Base-by-base conservation (phyloP, 2,329 filamentous ascomycete genomes). In the Zasmidium cellare region DNA sequence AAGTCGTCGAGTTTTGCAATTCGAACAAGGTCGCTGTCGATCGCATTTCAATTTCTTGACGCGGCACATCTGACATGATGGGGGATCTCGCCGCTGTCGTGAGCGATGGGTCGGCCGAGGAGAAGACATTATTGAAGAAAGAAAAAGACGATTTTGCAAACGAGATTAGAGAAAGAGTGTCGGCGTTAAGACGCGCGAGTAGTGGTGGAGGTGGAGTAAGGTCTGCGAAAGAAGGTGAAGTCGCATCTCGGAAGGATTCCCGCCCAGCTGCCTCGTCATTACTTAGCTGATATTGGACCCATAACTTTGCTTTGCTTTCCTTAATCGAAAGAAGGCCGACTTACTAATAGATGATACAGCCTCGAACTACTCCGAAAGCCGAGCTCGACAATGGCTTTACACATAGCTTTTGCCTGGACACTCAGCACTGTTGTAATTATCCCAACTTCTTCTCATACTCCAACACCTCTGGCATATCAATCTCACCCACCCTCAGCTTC, bases 401-500 rank as follows among this genome's bases (percentile, higher is more conserved):
- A n/a, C n/a, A n/a, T n/a, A n/a, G n/a, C n/a, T n/a, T n/a, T n/a
- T n/a, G n/a, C n/a, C n/a, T n/a, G n/a, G n/a, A n/a, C n/a, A n/a
- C n/a, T n/a, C n/a, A n/a, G n/a, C n/a, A n/a, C n/a, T n/a, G n/a
- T n/a, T n/a, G n/a, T n/a, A n/a, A n/a, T 41, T 14, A 41, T 14
- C 35, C 35, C 35, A 72, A 48, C 44, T 47, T 67, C 59, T 67
- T 69, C 61, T 73, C 71, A 54, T 62, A 63, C 60, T 71, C 69
- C 35, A 71, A n/a, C 31, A 74, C 72, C 46, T 68, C 69, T 5
- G 68, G 79, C 69, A 81, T 77, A 19, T 72, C 67, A 1, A 85
- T 75, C 18, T 74, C 72, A 0, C 84, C 84, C 0, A 78, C 73
- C 52, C 68, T 72, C 56, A 86, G 52, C 64, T 77, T 79, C 14